Conservation (phyloP, 169 alveolate genomes). For the Plasmodium berghei region DNA sequence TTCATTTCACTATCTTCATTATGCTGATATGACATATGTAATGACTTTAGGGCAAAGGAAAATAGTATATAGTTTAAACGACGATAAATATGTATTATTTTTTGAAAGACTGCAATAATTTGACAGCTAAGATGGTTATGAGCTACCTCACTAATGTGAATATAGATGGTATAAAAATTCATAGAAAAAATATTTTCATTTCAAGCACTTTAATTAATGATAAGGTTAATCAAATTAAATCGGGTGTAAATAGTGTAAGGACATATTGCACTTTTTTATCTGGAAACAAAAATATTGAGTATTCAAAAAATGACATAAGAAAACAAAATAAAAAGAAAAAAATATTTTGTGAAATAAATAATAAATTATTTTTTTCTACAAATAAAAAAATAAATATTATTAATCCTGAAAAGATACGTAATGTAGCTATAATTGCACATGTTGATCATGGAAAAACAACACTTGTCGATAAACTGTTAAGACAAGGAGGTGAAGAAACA, state of each 20-base stretch:
- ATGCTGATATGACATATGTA: too few relatives aligned
- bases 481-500: conserved; percentile 84
- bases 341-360: conserved; percentile 2
- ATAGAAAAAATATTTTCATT: neutral
- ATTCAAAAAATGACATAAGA: neutral
- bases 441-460: conserved; percentile 99
- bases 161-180: conserved; percentile 4
- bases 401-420: conserved; percentile 90
- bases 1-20: too few relatives aligned
- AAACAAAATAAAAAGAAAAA: neutral
- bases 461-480: conserved; percentile 93
- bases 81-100: conserved; percentile 19
- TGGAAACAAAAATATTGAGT: neutral
- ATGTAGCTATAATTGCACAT: conserved; percentile 99
- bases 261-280: neutral
- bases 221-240: neutral
- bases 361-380: conserved; percentile 51
- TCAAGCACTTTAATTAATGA: neutral
- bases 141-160: neutral
- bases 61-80: neutral
- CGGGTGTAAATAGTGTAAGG: neutral
- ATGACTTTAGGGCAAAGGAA: too few relatives aligned
- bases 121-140: conserved; percentile 7
- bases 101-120: conserved; percentile 12
- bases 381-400: conserved; percentile 72